Base-by-base conservation (phyloP, 805 yeast species). In the Wickerhamomyces chaumierensis region DNA sequence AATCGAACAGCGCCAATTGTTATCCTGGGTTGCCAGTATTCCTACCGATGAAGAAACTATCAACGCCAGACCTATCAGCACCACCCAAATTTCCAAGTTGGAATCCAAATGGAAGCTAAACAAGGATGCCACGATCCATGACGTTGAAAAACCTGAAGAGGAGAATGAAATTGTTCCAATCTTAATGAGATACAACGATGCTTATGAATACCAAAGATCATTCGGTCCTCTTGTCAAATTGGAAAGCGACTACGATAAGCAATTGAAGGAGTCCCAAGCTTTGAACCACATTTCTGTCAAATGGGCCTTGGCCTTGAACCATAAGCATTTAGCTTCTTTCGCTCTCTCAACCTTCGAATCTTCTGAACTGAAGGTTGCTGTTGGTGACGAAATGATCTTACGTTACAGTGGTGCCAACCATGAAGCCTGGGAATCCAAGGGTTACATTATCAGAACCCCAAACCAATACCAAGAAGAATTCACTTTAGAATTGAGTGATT, bases 71-170 rank as follows among this genome's bases (percentile, higher is more conserved):
- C 53, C 66, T n/a, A 68, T 83, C 25, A 63, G 80, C 0, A 69
- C 74, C 33, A 65, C 73, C 20, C 86, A 84, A 56, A 81, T 87
- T 23, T 56, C 76, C 3, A 73, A 75, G 48, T 63, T 88, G 35
- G 96, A 87, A 57, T 76, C 80, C 1, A 75, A 79, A 52, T 87
- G 96, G 96, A 71, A 82, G 50, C 65, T 74, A 20, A 75, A 85
- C 52, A 69, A 75, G 45, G 69, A 72, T 38, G 86, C 90, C 4
- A 78, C 85, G 2, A 62, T 84, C n/a, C 71, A 66, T 21, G 94
- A 85, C 49, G 58, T 77, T 38, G 76, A 72, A 31, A 60, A 65
- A 17, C 65, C 66, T 1, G 73, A 68, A 37, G 69, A 62, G 27
- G 84, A 73, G 37, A 69, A 65, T 35, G 81, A 78, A 39, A 66